Base-by-base conservation (phyloP, 495 filamentous ascomycete genomes). In the Sabuloglossum arenarium region DNA sequence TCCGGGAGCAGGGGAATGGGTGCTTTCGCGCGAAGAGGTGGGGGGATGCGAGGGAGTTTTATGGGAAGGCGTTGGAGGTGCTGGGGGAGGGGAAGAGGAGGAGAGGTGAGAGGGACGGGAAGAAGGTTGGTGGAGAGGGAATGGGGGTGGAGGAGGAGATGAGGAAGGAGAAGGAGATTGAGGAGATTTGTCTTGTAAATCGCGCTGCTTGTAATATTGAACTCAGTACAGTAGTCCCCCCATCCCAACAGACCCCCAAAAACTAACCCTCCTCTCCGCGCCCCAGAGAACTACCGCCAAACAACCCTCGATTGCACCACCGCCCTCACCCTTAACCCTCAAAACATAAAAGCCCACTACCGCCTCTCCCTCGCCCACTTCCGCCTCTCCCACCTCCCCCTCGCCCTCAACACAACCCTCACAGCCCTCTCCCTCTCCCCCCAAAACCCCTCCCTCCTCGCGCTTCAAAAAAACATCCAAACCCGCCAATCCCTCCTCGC, bases 1-100 rank as follows among this genome's bases (percentile, higher is more conserved):
- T 88, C 70, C 82, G 87, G 62, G 81, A 88, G 64, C 84, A 85
- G 58, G 89, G 93, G 16, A 98, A 97, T 65, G 91, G 96, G 57
- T 79, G 78, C 57, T 93, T 88, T 60, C 73, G 74, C 57, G 74
- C 70, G 57, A 82, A 81, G 67, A 71, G 76, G 49, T 97, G 83
- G 81, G 71, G 69, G 19, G 88, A 96, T 66, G 91, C 87, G 6
- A 85, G 81, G 62, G 88, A 94, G 62, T 94, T 86, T 69, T 98
- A 98, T 63, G 78, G 77, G 8, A 94, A 94, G 67, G 86, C 77
- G 14, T 72, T 97, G 30, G 68, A 76, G 2, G 76, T 88, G 0
- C 66, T 95, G 24, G 69, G 72, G 19, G 71, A 72, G 21, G 71
- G 71, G 58, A 39, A 34, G 23, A 78, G 71, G 21, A 71, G 73